Evolutionary conservation across 23 red algal genomes (phyloP).

Genomic region (Chondrus crispus): DNA sequence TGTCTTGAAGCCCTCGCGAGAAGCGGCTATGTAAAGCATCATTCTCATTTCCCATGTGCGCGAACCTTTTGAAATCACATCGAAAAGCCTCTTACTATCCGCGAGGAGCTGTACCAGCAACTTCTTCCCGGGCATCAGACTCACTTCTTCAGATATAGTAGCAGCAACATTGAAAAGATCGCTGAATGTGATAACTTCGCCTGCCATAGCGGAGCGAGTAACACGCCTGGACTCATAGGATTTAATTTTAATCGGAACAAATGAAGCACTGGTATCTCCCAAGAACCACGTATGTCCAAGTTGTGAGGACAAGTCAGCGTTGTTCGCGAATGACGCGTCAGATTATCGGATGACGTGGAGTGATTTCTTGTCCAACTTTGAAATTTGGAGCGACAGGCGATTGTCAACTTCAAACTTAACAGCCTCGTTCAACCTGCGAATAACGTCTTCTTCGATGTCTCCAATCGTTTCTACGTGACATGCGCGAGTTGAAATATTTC

Average conservation of each 20-base stretch:
- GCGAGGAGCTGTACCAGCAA: not conserved
- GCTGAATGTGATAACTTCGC: conserved; percentile 3
- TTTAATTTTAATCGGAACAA: not conserved
- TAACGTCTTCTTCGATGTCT: not conserved
- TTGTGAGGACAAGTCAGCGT: not conserved
- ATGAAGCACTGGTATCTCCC: not conserved
- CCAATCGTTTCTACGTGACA: not conserved
- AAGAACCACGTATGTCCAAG: not conserved
- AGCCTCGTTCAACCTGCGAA: not conserved
- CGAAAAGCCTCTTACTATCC: not conserved
- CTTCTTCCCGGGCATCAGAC: not conserved
- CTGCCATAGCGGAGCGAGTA: not conserved
- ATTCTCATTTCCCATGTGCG: not conserved
- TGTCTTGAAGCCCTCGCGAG: not conserved
- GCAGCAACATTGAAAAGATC: not conserved
- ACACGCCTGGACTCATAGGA: not conserved
- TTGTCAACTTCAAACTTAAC: not conserved
- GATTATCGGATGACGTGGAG: not conserved
- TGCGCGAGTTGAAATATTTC: not conserved
- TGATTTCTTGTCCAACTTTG: not conserved
- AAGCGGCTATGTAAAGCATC: not conserved
- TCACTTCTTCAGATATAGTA: not conserved
- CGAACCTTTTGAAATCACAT: not conserved
- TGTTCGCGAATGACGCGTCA: conserved; percentile 13
- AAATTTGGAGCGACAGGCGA: not conserved